Evolutionary conservation across 2,329 filamentous ascomycete genomes (phyloP).

Genomic region (Colletotrichum cordylinicola): DNA sequence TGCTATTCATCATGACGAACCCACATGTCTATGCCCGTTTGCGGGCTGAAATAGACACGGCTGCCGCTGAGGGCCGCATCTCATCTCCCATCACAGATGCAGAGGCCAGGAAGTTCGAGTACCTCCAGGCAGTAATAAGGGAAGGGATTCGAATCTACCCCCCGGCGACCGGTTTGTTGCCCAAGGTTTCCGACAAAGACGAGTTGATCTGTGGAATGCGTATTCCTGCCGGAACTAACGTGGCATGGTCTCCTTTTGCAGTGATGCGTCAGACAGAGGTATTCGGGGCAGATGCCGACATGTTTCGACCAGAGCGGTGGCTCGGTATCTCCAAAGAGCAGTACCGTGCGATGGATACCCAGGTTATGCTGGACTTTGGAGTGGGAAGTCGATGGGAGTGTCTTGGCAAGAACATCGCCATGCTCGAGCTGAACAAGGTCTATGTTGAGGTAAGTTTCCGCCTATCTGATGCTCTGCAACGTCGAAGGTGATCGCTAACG

Average conservation of each 20-base stretch:
- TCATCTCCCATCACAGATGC: conserved; percentile 34
- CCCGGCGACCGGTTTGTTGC: conserved; percentile 39
- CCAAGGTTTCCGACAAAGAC: conserved; percentile 41
- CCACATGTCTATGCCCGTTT: conserved; percentile 51
- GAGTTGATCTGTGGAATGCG: conserved; percentile 36
- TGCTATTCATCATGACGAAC: conserved; percentile 57
- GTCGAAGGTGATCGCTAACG: neutral
- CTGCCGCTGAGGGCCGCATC: conserved; percentile 28
- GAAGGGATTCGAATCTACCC: conserved; percentile 48
- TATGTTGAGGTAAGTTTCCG: conserved; percentile 42
- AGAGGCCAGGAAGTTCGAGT: conserved; percentile 41
- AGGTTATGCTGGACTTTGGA: conserved; percentile 37
- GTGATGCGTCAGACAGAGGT: conserved; percentile 36
- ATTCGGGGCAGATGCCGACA: conserved; percentile 38
- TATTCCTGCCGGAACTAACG: conserved; percentile 34
- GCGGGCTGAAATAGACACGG: conserved; percentile 46
- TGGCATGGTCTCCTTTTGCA: conserved; percentile 38
- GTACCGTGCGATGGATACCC: conserved; percentile 37
- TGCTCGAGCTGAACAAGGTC: conserved; percentile 44
- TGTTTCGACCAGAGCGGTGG: conserved; percentile 41
- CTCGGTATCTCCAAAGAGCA: conserved; percentile 38
- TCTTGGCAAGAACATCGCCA: conserved; percentile 40
- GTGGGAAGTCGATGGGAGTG: conserved; percentile 45
- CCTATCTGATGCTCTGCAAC: neutral
- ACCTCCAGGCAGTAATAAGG: conserved; percentile 54